phyloP scores from a whole-genome alignment of 768 basidiomycete genomes.

The Clitopilus passeckerianus region DNA sequence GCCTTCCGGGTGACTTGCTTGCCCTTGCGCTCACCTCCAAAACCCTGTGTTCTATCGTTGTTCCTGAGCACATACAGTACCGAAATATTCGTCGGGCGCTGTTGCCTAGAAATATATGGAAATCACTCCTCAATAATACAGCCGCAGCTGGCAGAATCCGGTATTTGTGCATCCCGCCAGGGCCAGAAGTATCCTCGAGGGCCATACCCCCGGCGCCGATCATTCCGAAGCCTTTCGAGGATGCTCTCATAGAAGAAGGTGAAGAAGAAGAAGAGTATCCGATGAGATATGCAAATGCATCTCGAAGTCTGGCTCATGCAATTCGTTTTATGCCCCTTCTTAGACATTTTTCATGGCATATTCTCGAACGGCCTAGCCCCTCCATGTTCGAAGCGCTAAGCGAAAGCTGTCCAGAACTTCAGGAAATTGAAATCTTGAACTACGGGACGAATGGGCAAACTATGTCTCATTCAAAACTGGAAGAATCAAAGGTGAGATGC shows the following conservation, averaged over 20 bases:
- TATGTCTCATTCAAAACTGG: background rate
- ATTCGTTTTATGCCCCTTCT: background rate
- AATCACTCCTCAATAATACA: background rate
- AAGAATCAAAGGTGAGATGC: background rate
- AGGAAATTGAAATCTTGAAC: conserved; percentile 10
- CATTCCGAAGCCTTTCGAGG: too few species aligned
- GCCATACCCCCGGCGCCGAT: background rate
- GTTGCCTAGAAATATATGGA: background rate
- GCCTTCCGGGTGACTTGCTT: background rate
- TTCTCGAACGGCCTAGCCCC: background rate
- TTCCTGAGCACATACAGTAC: background rate
- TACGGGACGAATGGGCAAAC: background rate
- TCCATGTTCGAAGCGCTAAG: background rate
- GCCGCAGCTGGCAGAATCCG: background rate
- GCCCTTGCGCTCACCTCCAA: background rate
- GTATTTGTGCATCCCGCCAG: background rate
- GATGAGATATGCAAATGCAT: background rate
- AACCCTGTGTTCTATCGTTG: background rate
- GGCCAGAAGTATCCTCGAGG: too few species aligned
- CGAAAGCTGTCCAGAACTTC: background rate
- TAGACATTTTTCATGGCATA: background rate
- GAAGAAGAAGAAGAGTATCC: background rate
- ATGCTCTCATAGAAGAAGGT: too few species aligned
- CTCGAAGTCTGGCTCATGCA: background rate
- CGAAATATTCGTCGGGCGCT: background rate